Evolutionary conservation across 2,329 filamentous ascomycete species (phyloP), one percentile per base, ranked within the genome.

Genomic region (Aspergillus cejpii): DNA sequence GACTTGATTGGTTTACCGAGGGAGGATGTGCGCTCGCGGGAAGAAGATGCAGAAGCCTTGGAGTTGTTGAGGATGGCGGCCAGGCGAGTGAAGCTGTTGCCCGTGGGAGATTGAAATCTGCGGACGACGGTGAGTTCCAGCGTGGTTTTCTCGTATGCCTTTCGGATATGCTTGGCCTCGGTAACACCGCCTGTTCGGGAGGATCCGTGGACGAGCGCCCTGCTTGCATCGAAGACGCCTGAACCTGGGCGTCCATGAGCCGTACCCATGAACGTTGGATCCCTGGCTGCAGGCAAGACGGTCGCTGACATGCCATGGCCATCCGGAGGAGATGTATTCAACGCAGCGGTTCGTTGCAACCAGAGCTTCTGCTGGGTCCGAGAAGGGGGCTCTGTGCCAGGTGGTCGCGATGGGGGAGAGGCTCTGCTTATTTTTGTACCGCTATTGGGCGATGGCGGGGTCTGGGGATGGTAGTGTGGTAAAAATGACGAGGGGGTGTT

Each of bases 301-400:
- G 57, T 50, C 2, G 62, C 39, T 4, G 63, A 48, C 6, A 60
- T 51, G 19, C 64, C 65, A 56, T 67, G 64, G 11, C 54, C 48
- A 46, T 70, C 67, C 3, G 68, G 67, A 14, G 69, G 67, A 4
- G 70, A 72, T 38, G 69, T 70, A 24, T 70, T 70, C 12, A 71
- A 55, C 8, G 67, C 61, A 19, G 69, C 69, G 8, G 69, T 71
- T 37, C 70, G 65, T 47, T 74, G 69, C 33, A 74, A 61, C 66
- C 71, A 73, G 10, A 74, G 62, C 48, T 71, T 72, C 50, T 73
- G 71, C 49, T 74, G 70, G 3, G 71, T 74, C 39, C 71, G 64
- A n/a, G 71, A 73, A 14, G 61, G 63, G 5, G 65, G 61, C 39
- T 69, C 66, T n/a, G 55, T 51, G n/a, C 63, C 63, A 3, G 57